Percentiles rank a stretch among this genome's conserved stretches.
These are phyloP conservation scores for Gryganskiella cystojenkinii DNA, from an alignment of 192 early-diverging fungal species.

Conservation along the genomic window DNA sequence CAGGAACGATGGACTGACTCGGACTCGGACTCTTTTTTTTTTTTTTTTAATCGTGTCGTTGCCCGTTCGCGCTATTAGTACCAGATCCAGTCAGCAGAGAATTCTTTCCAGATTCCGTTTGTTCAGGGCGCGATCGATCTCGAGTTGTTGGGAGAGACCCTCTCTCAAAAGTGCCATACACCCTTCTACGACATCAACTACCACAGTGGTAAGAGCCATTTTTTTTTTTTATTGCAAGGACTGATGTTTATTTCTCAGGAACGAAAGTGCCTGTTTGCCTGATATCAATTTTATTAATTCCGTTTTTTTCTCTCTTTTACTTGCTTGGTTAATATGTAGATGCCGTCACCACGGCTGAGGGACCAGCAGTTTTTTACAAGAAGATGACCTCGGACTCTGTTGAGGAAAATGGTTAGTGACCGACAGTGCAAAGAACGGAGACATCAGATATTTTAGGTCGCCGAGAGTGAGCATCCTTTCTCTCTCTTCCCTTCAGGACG, in stretches of 20 bases:
- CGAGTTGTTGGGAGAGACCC: slow-evolving; percentile 24
- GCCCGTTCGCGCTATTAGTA: slow-evolving; percentile 9
- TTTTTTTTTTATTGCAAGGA: background rate
- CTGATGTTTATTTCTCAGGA: background rate
- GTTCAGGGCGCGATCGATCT: slow-evolving; percentile 39
- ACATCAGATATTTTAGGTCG: background rate
- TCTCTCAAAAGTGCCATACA: slow-evolving; percentile 35
- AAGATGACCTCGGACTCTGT: slow-evolving; percentile 19
- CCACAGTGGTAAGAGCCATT: slow-evolving; percentile 8
- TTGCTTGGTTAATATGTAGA: too few species aligned
- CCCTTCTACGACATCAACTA: slow-evolving; percentile 12
- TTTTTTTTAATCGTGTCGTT: background rate
- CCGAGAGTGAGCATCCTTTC: too few species aligned
- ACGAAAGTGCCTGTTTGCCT: background rate
- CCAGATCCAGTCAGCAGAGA: slow-evolving; percentile 32
- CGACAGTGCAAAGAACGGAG: background rate
- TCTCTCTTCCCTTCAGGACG: too few species aligned
- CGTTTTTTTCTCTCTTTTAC: too few species aligned
- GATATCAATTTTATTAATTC: background rate
- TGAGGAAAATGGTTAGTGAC: slow-evolving; percentile 23
- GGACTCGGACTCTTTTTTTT: background rate
- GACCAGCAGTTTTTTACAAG: slow-evolving; percentile 40
- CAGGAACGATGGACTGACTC: background rate
- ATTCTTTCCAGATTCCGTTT: slow-evolving; percentile 45
- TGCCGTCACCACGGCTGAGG: slow-evolving; percentile 5